Evolutionary conservation across 78 protist species (phyloP), one percentile per base, ranked within the genome.

Genomic region (Polysphondylium violaceum): DNA sequence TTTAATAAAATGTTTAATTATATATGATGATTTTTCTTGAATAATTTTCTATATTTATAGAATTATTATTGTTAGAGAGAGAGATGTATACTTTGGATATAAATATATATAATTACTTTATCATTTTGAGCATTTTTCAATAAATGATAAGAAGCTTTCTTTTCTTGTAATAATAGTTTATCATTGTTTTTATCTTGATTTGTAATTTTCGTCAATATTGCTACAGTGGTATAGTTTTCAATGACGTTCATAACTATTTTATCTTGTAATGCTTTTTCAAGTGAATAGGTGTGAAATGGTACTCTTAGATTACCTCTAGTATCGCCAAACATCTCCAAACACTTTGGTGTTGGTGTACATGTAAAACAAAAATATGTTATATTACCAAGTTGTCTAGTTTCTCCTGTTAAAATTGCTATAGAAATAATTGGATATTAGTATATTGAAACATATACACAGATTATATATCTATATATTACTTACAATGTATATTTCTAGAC

Each of bases 331-430:
- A 87, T 55, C 51, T 87, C 93, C 50, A 87, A 47, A 73, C 74
- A 43, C 41, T 71, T 69, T n/a, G 93, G 76, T 9, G 76, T 73
- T 25, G 93, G 93, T 36, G 93, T 87, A 76, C 81, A 72, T 5
- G 93, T 73, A 59, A 87, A 87, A 71, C 88, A 68, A 58, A 87
- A 87, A 31, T 87, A 87, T 8, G 93, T 87, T 5, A 87, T 87
- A 29, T 76, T 72, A 44, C 59, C 51, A 29, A 25, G 41, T 33
- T 71, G 73, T 59, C 65, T 75, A 1, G 59, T 27, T n/a, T 68
- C 77, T 6, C 76, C 81, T 23, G 65, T 76, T 55, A 65, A 65
- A 12, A 53, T 69, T 58, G 64, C 89, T 73, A 81, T 40, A 43
- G 0, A 67, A 36, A 25, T 50, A 55, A 51, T 59, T 44, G 51